These are phyloP conservation scores for Paecilomyces niveus DNA, from an alignment of 2,329 filamentous ascomycete genomes.

Conservation along the genomic window DNA sequence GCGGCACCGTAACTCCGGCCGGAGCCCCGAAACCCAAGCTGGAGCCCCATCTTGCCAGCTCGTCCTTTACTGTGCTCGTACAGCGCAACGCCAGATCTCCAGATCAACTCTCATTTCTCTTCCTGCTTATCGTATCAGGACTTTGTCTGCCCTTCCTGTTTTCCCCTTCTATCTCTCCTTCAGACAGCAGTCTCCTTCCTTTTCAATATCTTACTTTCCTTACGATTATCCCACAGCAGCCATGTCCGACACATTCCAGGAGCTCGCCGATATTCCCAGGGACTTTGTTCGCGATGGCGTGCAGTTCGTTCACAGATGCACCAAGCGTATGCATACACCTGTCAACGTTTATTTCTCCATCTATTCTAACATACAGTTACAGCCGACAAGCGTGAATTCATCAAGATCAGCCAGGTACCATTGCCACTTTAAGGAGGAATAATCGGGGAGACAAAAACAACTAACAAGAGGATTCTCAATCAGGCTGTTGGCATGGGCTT, in stretches of 20 bases:
- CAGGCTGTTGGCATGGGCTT: constrained; percentile 50
- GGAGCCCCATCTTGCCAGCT: constrained; percentile 11
- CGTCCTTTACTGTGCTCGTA: constrained; percentile 1
- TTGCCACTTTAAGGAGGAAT: background rate
- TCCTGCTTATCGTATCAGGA: background rate
- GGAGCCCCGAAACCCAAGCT: background rate
- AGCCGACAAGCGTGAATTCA: constrained; percentile 55
- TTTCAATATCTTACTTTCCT: background rate
- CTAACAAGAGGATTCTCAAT: background rate
- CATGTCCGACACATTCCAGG: constrained; percentile 54
- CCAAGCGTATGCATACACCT: constrained; percentile 35
- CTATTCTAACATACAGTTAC: constrained; percentile 5
- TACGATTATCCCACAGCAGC: background rate
- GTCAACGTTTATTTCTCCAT: constrained; percentile 7
- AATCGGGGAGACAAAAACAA: background rate
- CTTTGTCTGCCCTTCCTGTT: background rate
- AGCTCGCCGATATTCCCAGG: constrained; percentile 52
- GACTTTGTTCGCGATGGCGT: constrained; percentile 47
- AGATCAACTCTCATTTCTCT: background rate
- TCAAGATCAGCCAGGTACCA: constrained; percentile 50
- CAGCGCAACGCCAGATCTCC: background rate
- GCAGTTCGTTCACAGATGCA: constrained; percentile 43
- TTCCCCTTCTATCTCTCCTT: background rate
- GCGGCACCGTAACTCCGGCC: constrained; percentile 15
- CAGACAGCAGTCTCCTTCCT: background rate